Conservation (phyloP, 2,329 filamentous ascomycete species). For the Phialophora chinensis region DNA sequence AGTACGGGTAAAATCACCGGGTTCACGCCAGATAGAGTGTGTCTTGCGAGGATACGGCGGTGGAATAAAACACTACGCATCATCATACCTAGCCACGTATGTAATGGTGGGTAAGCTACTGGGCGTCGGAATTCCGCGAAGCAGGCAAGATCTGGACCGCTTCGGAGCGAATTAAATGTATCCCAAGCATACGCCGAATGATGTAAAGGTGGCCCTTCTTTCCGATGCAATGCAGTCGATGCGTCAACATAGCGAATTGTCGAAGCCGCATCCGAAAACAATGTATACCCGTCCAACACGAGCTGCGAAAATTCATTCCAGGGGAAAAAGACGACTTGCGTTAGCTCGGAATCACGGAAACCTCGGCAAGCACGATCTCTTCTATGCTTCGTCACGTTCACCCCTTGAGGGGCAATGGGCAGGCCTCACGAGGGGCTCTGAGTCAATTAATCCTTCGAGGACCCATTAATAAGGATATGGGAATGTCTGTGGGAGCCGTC, state of each 20-base stretch:
- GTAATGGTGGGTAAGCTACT: background rate
- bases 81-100: background rate
- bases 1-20: background rate
- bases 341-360: background rate
- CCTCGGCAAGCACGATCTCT: background rate
- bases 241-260: background rate
- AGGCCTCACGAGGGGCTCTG: background rate
- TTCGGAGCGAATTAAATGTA: background rate
- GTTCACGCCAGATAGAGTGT: background rate
- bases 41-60: background rate
- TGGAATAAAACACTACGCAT: background rate
- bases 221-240: background rate
- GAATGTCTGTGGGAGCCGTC: background rate
- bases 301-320: background rate
- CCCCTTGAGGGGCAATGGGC: background rate
- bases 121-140: background rate
- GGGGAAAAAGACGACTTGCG: background rate
- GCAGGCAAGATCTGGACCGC: background rate
- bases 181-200: background rate
- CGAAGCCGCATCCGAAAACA: background rate
- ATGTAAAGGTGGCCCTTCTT: background rate
- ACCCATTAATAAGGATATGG: background rate
- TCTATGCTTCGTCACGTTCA: background rate
- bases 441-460: background rate
- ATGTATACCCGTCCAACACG: background rate